Evolutionary conservation across 306 rosid species (phyloP).

Genomic region (Cicer judaicum): DNA sequence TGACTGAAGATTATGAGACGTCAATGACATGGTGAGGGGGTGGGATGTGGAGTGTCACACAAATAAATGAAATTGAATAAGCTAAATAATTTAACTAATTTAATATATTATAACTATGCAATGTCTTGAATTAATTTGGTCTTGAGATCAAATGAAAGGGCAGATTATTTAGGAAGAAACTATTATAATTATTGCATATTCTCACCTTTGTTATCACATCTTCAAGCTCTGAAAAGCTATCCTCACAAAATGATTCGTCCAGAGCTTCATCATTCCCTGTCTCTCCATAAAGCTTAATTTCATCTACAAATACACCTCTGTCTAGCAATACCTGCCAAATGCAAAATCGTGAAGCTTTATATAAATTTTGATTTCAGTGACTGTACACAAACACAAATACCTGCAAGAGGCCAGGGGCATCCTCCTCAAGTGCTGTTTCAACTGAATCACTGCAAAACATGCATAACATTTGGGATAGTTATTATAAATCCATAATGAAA

Average conservation of each 20-base stretch:
- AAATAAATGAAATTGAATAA: background rate
- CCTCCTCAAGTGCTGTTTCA: slow-evolving; percentile 87
- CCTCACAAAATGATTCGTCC: slow-evolving; percentile 72
- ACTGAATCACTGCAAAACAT: slow-evolving; percentile 73
- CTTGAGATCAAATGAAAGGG: slow-evolving; percentile 36
- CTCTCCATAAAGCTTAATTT: slow-evolving; percentile 89
- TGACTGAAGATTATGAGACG: background rate
- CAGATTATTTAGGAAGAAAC: slow-evolving; percentile 23
- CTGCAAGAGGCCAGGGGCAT: slow-evolving; percentile 97
- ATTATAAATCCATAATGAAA: slow-evolving; percentile 28
- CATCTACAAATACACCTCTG: slow-evolving; percentile 73
- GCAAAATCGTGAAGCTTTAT: slow-evolving; percentile 46
- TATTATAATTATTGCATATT: slow-evolving; percentile 31
- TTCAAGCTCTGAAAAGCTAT: slow-evolving; percentile 74
- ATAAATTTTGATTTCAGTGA: slow-evolving; percentile 40
- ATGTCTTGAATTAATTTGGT: background rate
- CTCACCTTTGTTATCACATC: slow-evolving; percentile 77
- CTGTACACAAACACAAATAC: slow-evolving; percentile 52
- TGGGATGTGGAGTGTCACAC: background rate
- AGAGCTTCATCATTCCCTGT: slow-evolving; percentile 65
- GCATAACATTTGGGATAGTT: slow-evolving; percentile 23
- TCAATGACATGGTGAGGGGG: background rate
- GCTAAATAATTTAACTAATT: background rate
- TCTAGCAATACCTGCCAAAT: slow-evolving; percentile 72
- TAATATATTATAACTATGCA: too few relatives aligned